Evolutionary conservation across 1,284 basidiomycete genomes (phyloP).

Genomic region (Ganoderma multipileum): DNA sequence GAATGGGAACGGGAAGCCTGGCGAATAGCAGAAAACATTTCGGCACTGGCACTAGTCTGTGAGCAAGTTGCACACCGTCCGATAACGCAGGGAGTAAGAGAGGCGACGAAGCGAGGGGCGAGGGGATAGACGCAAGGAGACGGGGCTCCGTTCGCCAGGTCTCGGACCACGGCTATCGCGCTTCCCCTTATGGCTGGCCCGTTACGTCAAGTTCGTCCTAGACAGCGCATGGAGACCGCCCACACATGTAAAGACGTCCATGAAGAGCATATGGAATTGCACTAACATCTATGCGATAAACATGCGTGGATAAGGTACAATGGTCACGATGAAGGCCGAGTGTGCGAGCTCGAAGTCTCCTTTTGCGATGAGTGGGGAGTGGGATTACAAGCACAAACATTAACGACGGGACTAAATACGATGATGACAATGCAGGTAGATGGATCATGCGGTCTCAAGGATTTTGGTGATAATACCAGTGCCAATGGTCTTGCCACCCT

Average conservation of each 20-base stretch:
- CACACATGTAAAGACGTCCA: constrained; percentile 1
- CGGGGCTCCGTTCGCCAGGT: constrained; percentile 26
- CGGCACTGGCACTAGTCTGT: not conserved
- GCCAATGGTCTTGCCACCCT: constrained; percentile 94
- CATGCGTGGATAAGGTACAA: constrained; percentile 31
- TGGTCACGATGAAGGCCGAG: constrained; percentile 25
- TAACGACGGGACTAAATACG: constrained; percentile 29
- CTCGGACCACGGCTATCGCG: constrained; percentile 18
- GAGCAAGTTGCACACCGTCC: not conserved
- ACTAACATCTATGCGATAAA: constrained; percentile 27
- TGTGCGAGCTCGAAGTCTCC: constrained; percentile 35
- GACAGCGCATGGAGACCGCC: not conserved
- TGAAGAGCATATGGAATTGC: constrained; percentile 16
- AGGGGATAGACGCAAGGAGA: constrained; percentile 10
- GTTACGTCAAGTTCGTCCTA: constrained; percentile 23
- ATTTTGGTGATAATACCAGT: constrained; percentile 92
- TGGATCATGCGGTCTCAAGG: constrained; percentile 50
- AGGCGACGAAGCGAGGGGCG: constrained; percentile 6
- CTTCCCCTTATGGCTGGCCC: constrained; percentile 29
- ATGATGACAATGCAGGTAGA: constrained; percentile 29
- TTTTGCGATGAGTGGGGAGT: constrained; percentile 37
- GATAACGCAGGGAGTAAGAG: constrained; percentile 3
- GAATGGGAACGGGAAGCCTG: constrained; percentile 38
- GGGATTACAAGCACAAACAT: constrained; percentile 36
- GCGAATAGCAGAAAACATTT: constrained; percentile 40